A percentile compares a stretch with the other conserved stretches of the same genome.
These are phyloP conservation scores for Hypoxylon trugodes DNA, from an alignment of 495 filamentous ascomycete genomes.

Conservation along the genomic window DNA sequence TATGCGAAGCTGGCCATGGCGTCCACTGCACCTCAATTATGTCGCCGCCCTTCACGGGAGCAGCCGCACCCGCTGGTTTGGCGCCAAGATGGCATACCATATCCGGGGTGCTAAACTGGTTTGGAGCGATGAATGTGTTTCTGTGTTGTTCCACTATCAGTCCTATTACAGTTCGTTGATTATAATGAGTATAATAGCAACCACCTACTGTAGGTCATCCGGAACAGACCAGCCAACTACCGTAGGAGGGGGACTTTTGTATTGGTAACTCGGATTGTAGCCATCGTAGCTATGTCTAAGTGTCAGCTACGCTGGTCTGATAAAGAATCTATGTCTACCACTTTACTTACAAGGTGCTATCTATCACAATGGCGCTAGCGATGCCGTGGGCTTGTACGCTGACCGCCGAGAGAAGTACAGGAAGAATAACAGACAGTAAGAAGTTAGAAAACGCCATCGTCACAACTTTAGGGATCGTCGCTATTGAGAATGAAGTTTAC, in stretches of 20 bases:
- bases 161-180: background rate
- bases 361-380: conserved; percentile 40
- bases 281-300: conserved; percentile 36
- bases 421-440: conserved; percentile 22
- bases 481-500: conserved; percentile 16
- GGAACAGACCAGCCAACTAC: conserved; percentile 45
- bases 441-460: conserved; percentile 28
- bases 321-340: background rate
- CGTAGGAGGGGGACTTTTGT: conserved; percentile 36
- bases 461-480: conserved; percentile 8
- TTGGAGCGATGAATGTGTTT: conserved; percentile 34
- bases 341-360: conserved; percentile 41
- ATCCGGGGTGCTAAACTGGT: conserved; percentile 39
- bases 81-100: conserved; percentile 57
- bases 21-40: conserved; percentile 47
- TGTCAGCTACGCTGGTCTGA: background rate
- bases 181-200: background rate
- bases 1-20: conserved; percentile 64
- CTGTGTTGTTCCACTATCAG: conserved; percentile 6
- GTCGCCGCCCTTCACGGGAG: conserved; percentile 48
- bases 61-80: conserved; percentile 46
- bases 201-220: conserved; percentile 41
- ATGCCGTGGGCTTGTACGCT: conserved; percentile 40
- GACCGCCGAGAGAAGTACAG: conserved; percentile 31
- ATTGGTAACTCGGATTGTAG: conserved; percentile 46